These are phyloP conservation scores for Lumnitzera littorea DNA, from an alignment of 345 rosid genomes.

Conservation along the genomic window DNA sequence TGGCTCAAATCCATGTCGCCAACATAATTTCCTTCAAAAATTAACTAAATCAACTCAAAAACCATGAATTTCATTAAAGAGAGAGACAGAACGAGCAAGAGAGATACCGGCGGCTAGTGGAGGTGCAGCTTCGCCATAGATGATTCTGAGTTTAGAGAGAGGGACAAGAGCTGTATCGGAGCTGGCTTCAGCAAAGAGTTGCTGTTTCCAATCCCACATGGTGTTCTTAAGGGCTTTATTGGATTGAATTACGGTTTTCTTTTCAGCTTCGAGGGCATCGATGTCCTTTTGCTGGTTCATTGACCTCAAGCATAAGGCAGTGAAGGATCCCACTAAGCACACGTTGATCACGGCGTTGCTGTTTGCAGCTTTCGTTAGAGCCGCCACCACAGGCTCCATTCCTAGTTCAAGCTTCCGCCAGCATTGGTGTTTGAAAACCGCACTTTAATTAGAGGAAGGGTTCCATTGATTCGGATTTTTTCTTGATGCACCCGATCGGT, in stretches of 20 bases:
- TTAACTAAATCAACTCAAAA: too few species aligned
- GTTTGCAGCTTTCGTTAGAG: slow-evolving; percentile 37
- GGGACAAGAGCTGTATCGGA: slow-evolving; percentile 49
- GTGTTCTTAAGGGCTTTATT: slow-evolving; percentile 54
- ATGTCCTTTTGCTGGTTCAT: slow-evolving; percentile 55
- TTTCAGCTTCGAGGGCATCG: slow-evolving; percentile 46
- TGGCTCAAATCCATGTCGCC: too few species aligned
- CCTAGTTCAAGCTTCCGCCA: not conserved
- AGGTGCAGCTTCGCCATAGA: slow-evolving; percentile 60
- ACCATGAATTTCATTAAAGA: not conserved
- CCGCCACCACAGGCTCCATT: slow-evolving; percentile 32
- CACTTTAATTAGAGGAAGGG: too few species aligned
- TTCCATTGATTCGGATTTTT: too few species aligned
- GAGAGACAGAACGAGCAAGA: not conserved
- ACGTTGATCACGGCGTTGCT: slow-evolving; percentile 52
- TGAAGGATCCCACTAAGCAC: slow-evolving; percentile 43
- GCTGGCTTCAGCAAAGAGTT: slow-evolving; percentile 67
- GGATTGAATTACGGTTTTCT: slow-evolving; percentile 39
- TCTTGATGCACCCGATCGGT: too few species aligned
- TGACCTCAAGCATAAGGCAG: slow-evolving; percentile 49
- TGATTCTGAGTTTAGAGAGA: slow-evolving; percentile 52
- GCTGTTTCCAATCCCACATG: slow-evolving; percentile 90
- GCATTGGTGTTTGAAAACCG: too few species aligned
- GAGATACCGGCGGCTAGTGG: slow-evolving; percentile 31
- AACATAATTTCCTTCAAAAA: too few species aligned